A percentile compares a stretch with the other conserved stretches of the same genome.
phyloP scores from a whole-genome alignment of 371 early-diverging fungal genomes.

The Funneliformis caledonium region DNA sequence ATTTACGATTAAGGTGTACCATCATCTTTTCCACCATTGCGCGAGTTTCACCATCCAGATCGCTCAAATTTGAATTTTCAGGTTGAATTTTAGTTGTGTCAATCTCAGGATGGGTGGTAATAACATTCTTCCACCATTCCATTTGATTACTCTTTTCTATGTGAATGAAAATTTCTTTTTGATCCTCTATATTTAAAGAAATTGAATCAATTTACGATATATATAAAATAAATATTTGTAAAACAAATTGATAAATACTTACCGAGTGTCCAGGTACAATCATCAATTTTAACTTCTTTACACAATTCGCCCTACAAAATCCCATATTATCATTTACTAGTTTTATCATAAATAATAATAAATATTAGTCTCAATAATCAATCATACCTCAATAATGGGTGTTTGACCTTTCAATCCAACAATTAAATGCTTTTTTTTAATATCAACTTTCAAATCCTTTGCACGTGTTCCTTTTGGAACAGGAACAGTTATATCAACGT shows the following conservation, averaged over 20 bases:
- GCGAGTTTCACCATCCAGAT: conserved; percentile 90
- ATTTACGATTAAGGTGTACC: conserved; percentile 47
- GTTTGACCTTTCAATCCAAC: conserved; percentile 79
- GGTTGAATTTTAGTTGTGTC: conserved; percentile 91
- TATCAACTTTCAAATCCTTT: conserved; percentile 68
- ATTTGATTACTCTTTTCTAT: conserved; percentile 83
- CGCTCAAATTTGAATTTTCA: conserved; percentile 86
- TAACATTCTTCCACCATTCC: conserved; percentile 94
- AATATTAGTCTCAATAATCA: neutral
- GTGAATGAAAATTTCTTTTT: conserved; percentile 75
- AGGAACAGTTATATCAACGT: conserved; percentile 79
- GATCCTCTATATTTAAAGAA: conserved; percentile 52
- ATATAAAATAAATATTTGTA: neutral
- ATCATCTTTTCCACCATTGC: conserved; percentile 88
- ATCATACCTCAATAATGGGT: conserved; percentile 72
- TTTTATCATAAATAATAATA: neutral
- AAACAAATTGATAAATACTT: conserved; percentile 33
- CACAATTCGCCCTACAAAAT: conserved; percentile 69
- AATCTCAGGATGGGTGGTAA: conserved; percentile 80
- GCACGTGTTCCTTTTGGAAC: conserved; percentile 79
- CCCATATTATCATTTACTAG: neutral
- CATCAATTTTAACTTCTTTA: conserved; percentile 76
- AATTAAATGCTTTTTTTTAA: conserved; percentile 70
- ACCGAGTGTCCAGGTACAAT: conserved; percentile 87
- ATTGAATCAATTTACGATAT: neutral